phyloP scores from a whole-genome alignment of 441 rosid genomes.

The Croton laevigatus region DNA sequence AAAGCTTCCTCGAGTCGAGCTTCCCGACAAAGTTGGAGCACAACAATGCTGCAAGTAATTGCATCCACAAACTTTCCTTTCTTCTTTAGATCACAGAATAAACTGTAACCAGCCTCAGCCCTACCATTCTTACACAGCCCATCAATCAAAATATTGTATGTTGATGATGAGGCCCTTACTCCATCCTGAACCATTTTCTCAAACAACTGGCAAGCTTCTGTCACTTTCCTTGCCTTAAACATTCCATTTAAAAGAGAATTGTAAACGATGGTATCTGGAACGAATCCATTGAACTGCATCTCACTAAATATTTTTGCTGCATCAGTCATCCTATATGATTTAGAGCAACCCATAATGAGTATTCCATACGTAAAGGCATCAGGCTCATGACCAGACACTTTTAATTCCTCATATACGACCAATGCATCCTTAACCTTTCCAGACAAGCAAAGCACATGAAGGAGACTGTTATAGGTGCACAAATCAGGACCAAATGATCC shows the following conservation, averaged over 20 bases:
- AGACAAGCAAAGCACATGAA: conserved; percentile 58
- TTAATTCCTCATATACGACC: conserved; percentile 67
- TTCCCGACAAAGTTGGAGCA: conserved; percentile 71
- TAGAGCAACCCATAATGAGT: conserved; percentile 72
- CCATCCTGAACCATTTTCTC: conserved; percentile 88
- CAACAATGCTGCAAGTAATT: conserved; percentile 74
- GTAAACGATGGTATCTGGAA: conserved; percentile 54
- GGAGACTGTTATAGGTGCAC: conserved; percentile 80
- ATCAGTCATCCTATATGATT: conserved; percentile 58
- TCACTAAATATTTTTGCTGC: conserved; percentile 57
- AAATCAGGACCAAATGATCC: conserved; percentile 63
- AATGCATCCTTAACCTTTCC: conserved; percentile 78
- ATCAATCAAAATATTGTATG: conserved; percentile 78
- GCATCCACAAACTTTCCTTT: conserved; percentile 90
- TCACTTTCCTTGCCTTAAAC: conserved; percentile 73
- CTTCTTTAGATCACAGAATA: conserved; percentile 83
- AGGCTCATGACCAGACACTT: conserved; percentile 82
- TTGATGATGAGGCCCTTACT: conserved; percentile 75
- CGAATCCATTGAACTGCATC: conserved; percentile 75
- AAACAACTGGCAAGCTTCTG: conserved; percentile 76
- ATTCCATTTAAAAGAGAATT: conserved; percentile 74
- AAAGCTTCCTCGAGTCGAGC: conserved; percentile 69
- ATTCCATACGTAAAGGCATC: conserved; percentile 67
- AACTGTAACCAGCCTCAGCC: conserved; percentile 68
- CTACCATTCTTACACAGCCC: conserved; percentile 83